phyloP scores from a whole-genome alignment of 1,284 basidiomycete species.

The Ganoderma leucocontextum region DNA sequence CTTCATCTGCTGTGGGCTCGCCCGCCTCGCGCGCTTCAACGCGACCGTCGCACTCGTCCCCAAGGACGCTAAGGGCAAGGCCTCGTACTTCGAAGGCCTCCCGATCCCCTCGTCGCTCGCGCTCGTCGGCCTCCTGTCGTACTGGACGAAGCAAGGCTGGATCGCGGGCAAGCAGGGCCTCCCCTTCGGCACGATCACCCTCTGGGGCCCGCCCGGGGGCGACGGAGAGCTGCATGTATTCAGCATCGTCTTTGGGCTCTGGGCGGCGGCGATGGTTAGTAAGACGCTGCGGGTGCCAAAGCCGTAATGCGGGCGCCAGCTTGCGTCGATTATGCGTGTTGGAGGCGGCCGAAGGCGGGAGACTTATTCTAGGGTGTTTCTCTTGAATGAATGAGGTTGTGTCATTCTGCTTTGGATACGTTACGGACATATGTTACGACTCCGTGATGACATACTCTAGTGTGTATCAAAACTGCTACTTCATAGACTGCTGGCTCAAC shows the following conservation, averaged over 20 bases:
- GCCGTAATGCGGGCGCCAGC: conserved; percentile 46
- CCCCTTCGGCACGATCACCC: conserved; percentile 75
- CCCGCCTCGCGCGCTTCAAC: conserved; percentile 97
- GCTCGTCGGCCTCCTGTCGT: conserved; percentile 84
- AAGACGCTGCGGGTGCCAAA: conserved; percentile 92
- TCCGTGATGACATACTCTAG: conserved; percentile 29
- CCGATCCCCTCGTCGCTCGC: conserved; percentile 93
- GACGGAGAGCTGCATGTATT: conserved; percentile 84
- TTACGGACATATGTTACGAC: conserved; percentile 31
- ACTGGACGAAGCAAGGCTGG: conserved; percentile 87
- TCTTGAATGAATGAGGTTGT: neutral
- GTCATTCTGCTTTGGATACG: conserved; percentile 9
- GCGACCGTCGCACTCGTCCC: conserved; percentile 96
- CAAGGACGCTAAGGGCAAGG: conserved; percentile 88
- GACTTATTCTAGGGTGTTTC: conserved; percentile 1
- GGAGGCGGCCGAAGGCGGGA: neutral
- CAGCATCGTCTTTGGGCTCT: conserved; percentile 76
- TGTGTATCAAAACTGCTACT: conserved; percentile 19
- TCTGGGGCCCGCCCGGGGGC: conserved; percentile 79
- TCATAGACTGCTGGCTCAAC: conserved; percentile 20
- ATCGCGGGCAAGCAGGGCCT: conserved; percentile 80
- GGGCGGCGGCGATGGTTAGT: conserved; percentile 96
- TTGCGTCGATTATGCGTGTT: neutral
- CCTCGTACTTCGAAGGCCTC: conserved; percentile 96
- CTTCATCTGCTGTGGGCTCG: conserved; percentile 97